Conservation (phyloP, 768 basidiomycete species). For the Pleurotus pulmonarius region DNA sequence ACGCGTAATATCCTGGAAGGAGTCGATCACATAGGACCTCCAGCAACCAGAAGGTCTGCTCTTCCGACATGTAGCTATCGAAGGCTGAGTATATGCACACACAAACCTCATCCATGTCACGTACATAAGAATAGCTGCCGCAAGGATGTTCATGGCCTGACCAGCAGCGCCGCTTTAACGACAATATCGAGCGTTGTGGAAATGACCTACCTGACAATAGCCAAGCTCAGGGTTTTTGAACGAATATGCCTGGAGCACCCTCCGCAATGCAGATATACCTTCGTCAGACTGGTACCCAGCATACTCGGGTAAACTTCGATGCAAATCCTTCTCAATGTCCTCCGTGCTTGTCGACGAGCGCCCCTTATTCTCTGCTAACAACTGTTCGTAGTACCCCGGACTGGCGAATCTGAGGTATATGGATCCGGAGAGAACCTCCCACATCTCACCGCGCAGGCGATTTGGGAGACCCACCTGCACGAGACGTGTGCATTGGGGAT, state of each 20-base stretch:
- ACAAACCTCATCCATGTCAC: constrained; percentile 14
- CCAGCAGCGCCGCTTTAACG: neutral
- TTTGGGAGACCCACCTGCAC: constrained; percentile 97
- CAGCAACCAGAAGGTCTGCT: constrained; percentile 96
- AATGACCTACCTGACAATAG: constrained; percentile 77
- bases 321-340: constrained; percentile 98
- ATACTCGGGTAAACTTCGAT: constrained; percentile 94
- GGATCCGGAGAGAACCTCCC: constrained; percentile 96
- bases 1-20: constrained; percentile 97
- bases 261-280: constrained; percentile 78
- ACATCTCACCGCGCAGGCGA: constrained; percentile 91
- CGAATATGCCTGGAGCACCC: constrained; percentile 93
- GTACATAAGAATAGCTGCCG: constrained; percentile 91
- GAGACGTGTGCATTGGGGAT: constrained; percentile 95
- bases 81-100: neutral
- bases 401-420: constrained; percentile 86
- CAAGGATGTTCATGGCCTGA: constrained; percentile 96
- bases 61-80: constrained; percentile 94
- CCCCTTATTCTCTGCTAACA: constrained; percentile 76
- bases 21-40: constrained; percentile 93
- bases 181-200: neutral
- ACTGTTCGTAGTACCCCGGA: constrained; percentile 74
- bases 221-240: constrained; percentile 92
- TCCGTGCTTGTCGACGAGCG: constrained; percentile 86
- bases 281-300: constrained; percentile 90